Evolutionary conservation across 768 basidiomycete genomes (phyloP).

Genomic region (Grammothele lineata): DNA sequence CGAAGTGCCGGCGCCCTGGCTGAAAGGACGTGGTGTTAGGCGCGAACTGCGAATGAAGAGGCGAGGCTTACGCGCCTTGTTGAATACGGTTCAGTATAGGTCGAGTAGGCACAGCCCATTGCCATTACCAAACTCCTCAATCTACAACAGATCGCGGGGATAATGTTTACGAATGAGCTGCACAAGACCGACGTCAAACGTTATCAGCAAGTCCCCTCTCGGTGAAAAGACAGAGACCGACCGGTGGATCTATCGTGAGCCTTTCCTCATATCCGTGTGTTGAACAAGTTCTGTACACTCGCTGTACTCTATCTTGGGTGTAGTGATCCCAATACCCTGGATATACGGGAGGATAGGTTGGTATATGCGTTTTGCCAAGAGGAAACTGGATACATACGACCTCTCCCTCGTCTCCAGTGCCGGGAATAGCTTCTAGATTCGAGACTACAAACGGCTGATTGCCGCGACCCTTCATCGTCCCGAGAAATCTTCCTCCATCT

Average conservation of each 20-base stretch:
- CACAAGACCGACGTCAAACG: slow-evolving; percentile 48
- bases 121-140: slow-evolving; percentile 80
- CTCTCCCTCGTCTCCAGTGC: slow-evolving; percentile 73
- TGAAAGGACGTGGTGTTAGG: slow-evolving; percentile 19
- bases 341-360: background rate
- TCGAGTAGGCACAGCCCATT: slow-evolving; percentile 70
- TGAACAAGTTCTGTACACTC: slow-evolving; percentile 78
- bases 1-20: slow-evolving; percentile 75
- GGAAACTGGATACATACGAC: slow-evolving; percentile 40
- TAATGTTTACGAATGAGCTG: slow-evolving; percentile 71
- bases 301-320: slow-evolving; percentile 68
- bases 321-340: slow-evolving; percentile 53
- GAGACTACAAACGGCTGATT: slow-evolving; percentile 81
- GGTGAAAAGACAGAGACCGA: slow-evolving; percentile 38
- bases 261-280: slow-evolving; percentile 65
- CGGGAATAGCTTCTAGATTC: slow-evolving; percentile 83
- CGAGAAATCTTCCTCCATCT: slow-evolving; percentile 74
- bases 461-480: slow-evolving; percentile 53
- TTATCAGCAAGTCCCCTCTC: background rate
- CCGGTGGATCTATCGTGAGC: slow-evolving; percentile 77
- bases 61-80: slow-evolving; percentile 72
- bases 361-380: no score
- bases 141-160: slow-evolving; percentile 66
- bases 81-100: slow-evolving; percentile 65
- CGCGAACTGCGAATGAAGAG: background rate